Evolutionary conservation across 768 basidiomycete genomes (phyloP).

Genomic region (Pseudohyphozyma bogoriensis): DNA sequence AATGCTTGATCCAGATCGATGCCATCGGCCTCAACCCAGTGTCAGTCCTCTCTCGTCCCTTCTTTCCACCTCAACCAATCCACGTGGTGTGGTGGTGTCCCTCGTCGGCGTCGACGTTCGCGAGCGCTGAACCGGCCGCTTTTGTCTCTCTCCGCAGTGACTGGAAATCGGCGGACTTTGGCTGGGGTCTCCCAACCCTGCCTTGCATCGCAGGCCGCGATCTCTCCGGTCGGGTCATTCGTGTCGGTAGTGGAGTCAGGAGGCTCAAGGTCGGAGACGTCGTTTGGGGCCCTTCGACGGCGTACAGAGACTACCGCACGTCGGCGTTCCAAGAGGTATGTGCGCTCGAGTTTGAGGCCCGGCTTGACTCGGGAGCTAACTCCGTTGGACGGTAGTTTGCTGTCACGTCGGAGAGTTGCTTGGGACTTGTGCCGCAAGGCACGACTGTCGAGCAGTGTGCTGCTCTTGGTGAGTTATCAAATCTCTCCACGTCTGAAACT

Average conservation of each 20-base stretch:
- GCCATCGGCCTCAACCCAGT: slow-evolving; percentile 12
- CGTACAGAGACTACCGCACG: slow-evolving; percentile 12
- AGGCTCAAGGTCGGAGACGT: slow-evolving; percentile 4
- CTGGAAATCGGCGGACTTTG: background rate
- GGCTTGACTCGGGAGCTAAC: too few species aligned
- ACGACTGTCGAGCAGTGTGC: slow-evolving; percentile 1
- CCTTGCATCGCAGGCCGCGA: slow-evolving; percentile 7
- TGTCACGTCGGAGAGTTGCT: slow-evolving; percentile 4
- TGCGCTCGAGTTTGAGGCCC: too few species aligned
- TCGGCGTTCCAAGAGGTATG: slow-evolving; percentile 12
- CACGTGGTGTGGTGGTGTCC: too few species aligned
- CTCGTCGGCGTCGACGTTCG: background rate
- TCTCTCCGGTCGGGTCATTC: slow-evolving; percentile 7
- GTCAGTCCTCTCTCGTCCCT: background rate
- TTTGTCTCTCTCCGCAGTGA: background rate
- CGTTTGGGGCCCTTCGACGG: slow-evolving; percentile 8
- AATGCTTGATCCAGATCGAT: slow-evolving; percentile 7
- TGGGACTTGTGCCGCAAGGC: background rate
- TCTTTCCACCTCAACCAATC: background rate
- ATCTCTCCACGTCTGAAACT: background rate
- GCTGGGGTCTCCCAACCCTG: slow-evolving; percentile 4
- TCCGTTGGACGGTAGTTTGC: too few species aligned
- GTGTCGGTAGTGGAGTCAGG: background rate
- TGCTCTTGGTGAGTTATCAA: slow-evolving; percentile 1
- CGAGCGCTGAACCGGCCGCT: background rate